Evolutionary conservation across 768 basidiomycete species (phyloP), one percentile per base, ranked within the genome.

Genomic region (Paxillus ammoniavirescens): DNA sequence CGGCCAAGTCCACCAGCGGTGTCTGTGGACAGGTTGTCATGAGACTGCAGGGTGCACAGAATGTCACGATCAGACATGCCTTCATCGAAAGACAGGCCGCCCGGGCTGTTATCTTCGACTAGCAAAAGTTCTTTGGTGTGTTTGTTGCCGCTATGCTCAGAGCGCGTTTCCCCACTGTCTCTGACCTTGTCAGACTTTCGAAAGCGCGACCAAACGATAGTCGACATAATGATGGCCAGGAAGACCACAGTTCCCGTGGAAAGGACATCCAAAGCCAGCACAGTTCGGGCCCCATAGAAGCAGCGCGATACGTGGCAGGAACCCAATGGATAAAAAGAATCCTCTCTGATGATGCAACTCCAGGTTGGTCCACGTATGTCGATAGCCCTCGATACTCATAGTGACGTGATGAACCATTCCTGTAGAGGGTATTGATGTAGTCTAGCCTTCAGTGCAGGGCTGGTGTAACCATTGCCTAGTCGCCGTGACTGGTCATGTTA

Each of bases 1-100:
- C 82, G 75, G 3, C 82, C 81, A 67, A 83, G 80, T 8, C 82
- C 82, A 18, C 82, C 82, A 5, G 78, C 78, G 4, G 75, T 68
- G 55, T 75, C 82, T 81, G 47, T 2, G 15, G 7, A 26, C n/a
- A n/a, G 28, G 23, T 13, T 14, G 2, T 35, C 18, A 21, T 18
- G 36, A 6, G 12, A 35, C 47, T 7, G 21, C 15, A 14, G 5
- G 35, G 35, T 26, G 8, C 31, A 31, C 10, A 4, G 4, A 30
- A 36, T 18, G 41, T 9, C 13, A 42, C 15, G 18, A 31, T 12
- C 0, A 12, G 14, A 42, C 51, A 17, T 9, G 77, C 80, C 78
- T 72, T 83, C 82, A 43, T 79, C 78, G 41, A 79, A 73, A 0
- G 77, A 73, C 47, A 82, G 63, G 44, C 68, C 77, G 33, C 77